Percentiles rank a stretch among this genome's conserved stretches.
Evolutionary conservation across 179 eudicot species (phyloP).

Genomic region (Silene vulgaris): DNA sequence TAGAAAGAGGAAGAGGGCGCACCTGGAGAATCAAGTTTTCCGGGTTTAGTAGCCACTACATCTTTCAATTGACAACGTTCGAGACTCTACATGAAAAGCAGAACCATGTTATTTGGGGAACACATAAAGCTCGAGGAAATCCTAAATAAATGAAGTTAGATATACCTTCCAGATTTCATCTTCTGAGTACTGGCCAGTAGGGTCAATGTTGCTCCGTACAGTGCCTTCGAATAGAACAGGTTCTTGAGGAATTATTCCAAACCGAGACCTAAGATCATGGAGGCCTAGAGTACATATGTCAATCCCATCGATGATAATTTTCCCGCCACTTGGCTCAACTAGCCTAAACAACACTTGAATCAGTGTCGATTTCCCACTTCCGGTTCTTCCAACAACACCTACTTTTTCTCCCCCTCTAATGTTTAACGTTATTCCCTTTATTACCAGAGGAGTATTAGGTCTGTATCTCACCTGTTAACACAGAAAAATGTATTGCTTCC

Average conservation of each 20-base stretch:
- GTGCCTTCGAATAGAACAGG: constrained; percentile 97
- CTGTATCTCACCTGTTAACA: constrained; percentile 74
- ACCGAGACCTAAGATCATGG: constrained; percentile 92
- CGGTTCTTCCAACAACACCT: constrained; percentile 97
- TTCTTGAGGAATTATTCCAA: constrained; percentile 97
- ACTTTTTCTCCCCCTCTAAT: constrained; percentile 84
- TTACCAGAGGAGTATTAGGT: constrained; percentile 75
- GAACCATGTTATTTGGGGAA: not conserved
- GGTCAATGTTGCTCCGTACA: constrained; percentile 89
- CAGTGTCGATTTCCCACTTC: constrained; percentile 88
- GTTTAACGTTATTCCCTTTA: constrained; percentile 70
- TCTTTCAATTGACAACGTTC: constrained; percentile 91
- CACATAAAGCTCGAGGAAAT: not conserved
- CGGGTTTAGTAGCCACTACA: constrained; percentile 75
- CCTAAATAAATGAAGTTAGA: too few species aligned
- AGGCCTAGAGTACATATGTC: constrained; percentile 68
- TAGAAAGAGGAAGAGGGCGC: not conserved
- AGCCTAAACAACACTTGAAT: constrained; percentile 85
- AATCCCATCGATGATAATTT: constrained; percentile 60
- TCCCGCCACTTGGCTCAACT: constrained; percentile 88
- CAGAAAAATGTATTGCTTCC: not conserved
- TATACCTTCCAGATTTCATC: constrained; percentile 94
- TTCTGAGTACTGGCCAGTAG: constrained; percentile 67
- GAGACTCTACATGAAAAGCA: constrained; percentile 52
- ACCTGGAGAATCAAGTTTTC: constrained; percentile 85